Evolutionary conservation across 305 asterid genomes (phyloP), one percentile per base, ranked within the genome.

Genomic region (Solanum hybrid): DNA sequence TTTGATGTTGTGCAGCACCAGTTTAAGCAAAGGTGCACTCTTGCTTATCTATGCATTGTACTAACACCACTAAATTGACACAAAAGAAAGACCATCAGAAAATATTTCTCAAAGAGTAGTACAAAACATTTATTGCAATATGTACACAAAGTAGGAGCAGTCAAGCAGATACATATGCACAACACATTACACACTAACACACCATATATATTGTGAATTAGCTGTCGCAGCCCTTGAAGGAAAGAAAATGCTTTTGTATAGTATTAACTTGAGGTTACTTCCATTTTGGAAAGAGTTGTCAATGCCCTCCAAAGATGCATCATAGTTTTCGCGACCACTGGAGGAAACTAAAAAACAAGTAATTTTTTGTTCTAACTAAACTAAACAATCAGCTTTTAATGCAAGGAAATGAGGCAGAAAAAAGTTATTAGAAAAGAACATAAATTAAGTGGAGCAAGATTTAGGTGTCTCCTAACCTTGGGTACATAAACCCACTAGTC

Each of bases 401-500:
- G n/a, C 42, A 85, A 56, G 76, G 13, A 85, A 56, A 45, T 84
- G 87, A 85, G 76, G 87, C 32, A 6, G 76, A 85, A 56, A 22
- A 85, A 56, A 34, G 10, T 32, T 19, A 31, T 32, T 56, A 45
- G 32, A 56, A 85, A 56, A 56, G 31, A 31, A 51, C 2, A 31
- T 51, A 31, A 31, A 85, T 32, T 85, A 12, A 2, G 45, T 31
- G 38, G 45, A 31, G 45, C 76, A 51, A 85, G 87, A 34, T 31
- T 31, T 85, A 85, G 29, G 76, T 56, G 45, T 72, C 42, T 85
- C 32, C 90, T 91, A 87, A 95, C 98, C 98, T 95, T 89, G 97
- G 98, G 94, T 95, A 95, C 97, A 95, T 93, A 92, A 95, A 95
- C 88, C 94, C 94, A 90, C 95, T 95, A 69, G 96, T 94, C 91